These are phyloP conservation scores for Rhizophora mangle DNA, from an alignment of 345 rosid species.

Conservation along the genomic window DNA sequence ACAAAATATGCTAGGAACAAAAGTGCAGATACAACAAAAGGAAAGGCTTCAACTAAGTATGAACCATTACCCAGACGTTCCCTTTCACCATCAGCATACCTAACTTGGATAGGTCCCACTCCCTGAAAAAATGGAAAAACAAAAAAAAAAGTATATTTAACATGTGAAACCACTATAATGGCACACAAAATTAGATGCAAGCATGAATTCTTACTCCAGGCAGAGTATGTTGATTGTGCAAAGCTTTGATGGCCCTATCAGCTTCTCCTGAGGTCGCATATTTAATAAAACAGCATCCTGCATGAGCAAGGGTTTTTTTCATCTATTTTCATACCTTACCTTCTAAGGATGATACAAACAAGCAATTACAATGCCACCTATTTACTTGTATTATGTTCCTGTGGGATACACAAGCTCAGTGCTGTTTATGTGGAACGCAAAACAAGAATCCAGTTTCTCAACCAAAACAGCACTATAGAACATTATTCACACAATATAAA, in stretches of 20 bases:
- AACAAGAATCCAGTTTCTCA: constrained; percentile 5
- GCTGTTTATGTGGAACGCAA: neutral
- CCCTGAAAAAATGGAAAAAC: constrained; percentile 57
- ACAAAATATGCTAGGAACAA: neutral
- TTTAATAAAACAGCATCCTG: constrained; percentile 99
- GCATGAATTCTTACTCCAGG: constrained; percentile 70
- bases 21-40: constrained; percentile 1
- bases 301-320: constrained; percentile 38
- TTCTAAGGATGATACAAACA: constrained; percentile 13
- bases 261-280: constrained; percentile 91
- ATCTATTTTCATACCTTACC: constrained; percentile 36
- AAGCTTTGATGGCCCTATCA: constrained; percentile 91
- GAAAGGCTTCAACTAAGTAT: neutral
- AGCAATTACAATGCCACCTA: neutral
- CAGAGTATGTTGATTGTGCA: constrained; percentile 85
- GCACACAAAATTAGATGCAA: neutral
- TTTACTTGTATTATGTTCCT: neutral
- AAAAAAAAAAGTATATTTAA: constrained; percentile 22
- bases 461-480: neutral
- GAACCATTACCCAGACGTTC: constrained; percentile 81
- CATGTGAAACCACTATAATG: constrained; percentile 4
- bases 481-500: no score
- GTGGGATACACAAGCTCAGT: neutral
- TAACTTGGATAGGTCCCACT: constrained; percentile 88
- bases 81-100: constrained; percentile 98